These are phyloP conservation scores for Peribolospora kevripleyi DNA, from an alignment of 768 basidiomycete species.

Conservation along the genomic window DNA sequence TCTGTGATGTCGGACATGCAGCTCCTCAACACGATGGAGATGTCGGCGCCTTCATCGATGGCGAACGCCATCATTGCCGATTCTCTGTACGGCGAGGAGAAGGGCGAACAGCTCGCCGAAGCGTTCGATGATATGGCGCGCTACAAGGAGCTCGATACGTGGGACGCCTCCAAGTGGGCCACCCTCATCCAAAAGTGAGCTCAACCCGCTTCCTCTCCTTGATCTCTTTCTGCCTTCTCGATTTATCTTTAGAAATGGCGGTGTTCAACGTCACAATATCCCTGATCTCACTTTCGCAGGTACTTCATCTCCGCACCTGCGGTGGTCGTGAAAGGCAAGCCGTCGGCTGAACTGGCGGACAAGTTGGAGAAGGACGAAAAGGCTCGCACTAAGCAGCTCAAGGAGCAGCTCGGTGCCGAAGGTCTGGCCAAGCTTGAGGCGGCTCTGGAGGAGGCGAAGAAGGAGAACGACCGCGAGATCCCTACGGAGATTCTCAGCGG, in stretches of 20 bases:
- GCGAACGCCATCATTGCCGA: constrained; percentile 47
- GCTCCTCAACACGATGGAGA: constrained; percentile 64
- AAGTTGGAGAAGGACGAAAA: constrained; percentile 62
- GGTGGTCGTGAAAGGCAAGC: constrained; percentile 60
- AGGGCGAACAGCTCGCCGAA: constrained; percentile 50
- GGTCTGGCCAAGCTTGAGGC: constrained; percentile 48
- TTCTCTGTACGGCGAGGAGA: constrained; percentile 58
- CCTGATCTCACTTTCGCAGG: too few species aligned
- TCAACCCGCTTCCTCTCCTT: not conserved
- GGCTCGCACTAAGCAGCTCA: constrained; percentile 43
- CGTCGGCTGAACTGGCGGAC: constrained; percentile 58
- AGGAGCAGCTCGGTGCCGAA: constrained; percentile 44
- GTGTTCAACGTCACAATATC: too few species aligned
- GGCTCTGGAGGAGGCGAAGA: constrained; percentile 56
- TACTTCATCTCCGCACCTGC: constrained; percentile 52
- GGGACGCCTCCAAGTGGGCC: constrained; percentile 55
- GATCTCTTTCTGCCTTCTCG: too few species aligned
- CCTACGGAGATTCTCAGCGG: constrained; percentile 52
- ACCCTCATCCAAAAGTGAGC: constrained; percentile 46
- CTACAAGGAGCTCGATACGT: constrained; percentile 39
- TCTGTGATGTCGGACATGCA: constrained; percentile 14
- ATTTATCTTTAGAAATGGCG: too few species aligned
- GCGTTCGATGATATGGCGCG: constrained; percentile 57
- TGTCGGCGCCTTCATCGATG: constrained; percentile 56
- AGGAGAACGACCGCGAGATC: constrained; percentile 58